These are phyloP conservation scores for Anethum foeniculum DNA, from an alignment of 140 eudicot genomes.

Conservation along the genomic window DNA sequence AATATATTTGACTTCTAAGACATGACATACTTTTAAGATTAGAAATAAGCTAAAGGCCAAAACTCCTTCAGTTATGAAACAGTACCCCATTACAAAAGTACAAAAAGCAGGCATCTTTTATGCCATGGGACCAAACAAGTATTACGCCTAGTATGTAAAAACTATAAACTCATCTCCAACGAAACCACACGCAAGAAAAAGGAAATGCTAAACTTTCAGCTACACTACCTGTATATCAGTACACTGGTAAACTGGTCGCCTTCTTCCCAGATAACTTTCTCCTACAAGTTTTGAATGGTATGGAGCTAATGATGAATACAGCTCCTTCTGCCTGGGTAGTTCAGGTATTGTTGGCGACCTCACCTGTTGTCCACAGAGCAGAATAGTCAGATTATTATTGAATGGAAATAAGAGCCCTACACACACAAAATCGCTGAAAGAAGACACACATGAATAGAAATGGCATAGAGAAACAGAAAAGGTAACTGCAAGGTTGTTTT, in stretches of 20 bases:
- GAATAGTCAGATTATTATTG: conserved; percentile 5
- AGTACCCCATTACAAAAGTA: not conserved
- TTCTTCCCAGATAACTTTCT: conserved; percentile 85
- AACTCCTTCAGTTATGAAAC: not conserved
- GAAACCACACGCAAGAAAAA: not conserved
- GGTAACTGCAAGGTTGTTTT: not conserved
- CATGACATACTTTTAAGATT: not conserved
- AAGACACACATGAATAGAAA: not conserved
- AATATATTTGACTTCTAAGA: not conserved
- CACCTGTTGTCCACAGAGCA: conserved; percentile 35
- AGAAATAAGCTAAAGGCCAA: not conserved
- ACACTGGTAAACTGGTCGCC: conserved; percentile 72
- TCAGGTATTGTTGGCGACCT: conserved; percentile 69
- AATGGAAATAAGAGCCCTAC: not conserved
- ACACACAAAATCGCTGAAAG: not conserved
- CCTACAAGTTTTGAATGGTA: conserved; percentile 88
- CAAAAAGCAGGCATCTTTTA: not conserved
- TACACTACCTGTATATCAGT: conserved; percentile 74
- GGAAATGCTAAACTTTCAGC: not conserved
- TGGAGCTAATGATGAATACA: conserved; percentile 55
- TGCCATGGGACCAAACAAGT: not conserved
- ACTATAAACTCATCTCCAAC: not conserved
- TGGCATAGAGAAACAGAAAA: not conserved
- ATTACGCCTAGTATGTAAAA: not conserved
- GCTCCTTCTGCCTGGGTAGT: conserved; percentile 63